Percentiles rank a stretch among this genome's conserved stretches.
Evolutionary conservation across 371 early-diverging fungal genomes (phyloP).

Genomic region (Rhizopus microsporus): DNA sequence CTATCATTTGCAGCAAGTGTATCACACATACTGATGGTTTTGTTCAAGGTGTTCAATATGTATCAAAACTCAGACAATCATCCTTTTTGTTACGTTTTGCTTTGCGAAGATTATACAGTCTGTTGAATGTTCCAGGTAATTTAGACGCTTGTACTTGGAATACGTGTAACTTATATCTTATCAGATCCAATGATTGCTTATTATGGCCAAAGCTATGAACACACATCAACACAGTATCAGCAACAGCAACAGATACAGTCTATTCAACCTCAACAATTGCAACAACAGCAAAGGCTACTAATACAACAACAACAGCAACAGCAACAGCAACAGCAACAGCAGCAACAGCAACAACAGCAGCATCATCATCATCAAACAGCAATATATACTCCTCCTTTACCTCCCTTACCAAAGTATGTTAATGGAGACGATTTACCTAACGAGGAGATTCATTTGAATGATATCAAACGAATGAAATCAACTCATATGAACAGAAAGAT

Average conservation of each 20-base stretch:
- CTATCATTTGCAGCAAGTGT: conserved; percentile 51
- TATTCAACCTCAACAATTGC: conserved; percentile 1
- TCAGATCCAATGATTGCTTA: conserved; percentile 25
- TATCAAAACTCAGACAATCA: conserved; percentile 91
- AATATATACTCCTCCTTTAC: conserved; percentile 6
- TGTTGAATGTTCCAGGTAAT: conserved; percentile 69
- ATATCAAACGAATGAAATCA: conserved; percentile 66
- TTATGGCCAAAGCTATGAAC: conserved; percentile 15
- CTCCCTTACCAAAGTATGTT: background rate
- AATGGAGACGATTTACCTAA: conserved; percentile 37
- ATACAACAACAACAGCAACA: background rate
- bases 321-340: conserved; percentile 3
- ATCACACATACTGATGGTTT: conserved; percentile 27
- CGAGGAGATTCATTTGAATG: conserved; percentile 51
- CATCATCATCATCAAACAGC: conserved; percentile 2
- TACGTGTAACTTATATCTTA: background rate
- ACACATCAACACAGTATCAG: conserved; percentile 4
- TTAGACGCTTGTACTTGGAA: background rate
- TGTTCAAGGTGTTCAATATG: conserved; percentile 63
- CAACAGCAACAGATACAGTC: background rate
- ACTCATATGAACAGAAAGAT: conserved; percentile 58
- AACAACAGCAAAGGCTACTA: conserved; percentile 1
- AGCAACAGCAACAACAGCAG: conserved; percentile 2
- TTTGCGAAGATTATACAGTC: conserved; percentile 77
- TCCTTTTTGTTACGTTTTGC: conserved; percentile 84